phyloP scores from a whole-genome alignment of 805 yeast species.

The Barnettozyma californica region DNA sequence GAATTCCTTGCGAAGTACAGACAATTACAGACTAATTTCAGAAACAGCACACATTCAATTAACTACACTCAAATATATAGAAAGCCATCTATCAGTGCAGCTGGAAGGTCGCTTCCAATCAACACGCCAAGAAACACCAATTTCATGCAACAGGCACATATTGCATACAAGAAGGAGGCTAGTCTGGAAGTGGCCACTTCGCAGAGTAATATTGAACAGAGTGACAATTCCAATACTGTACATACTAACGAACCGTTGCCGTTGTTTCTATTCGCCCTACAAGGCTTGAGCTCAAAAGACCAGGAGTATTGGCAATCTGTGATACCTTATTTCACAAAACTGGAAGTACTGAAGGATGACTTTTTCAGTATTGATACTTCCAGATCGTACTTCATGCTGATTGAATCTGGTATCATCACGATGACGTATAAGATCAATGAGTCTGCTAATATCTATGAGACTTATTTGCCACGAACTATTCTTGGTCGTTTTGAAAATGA shows the following conservation, averaged over 20 bases:
- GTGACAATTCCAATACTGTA: conserved; percentile 6
- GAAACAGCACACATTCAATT: background rate
- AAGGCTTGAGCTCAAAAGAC: conserved; percentile 36
- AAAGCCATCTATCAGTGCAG: conserved; percentile 1
- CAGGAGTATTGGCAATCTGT: conserved; percentile 60
- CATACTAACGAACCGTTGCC: conserved; percentile 36
- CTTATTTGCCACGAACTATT: conserved; percentile 50
- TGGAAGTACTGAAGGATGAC: conserved; percentile 43
- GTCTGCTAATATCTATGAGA: conserved; percentile 31
- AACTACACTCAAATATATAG: conserved; percentile 1
- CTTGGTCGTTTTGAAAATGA: conserved; percentile 38
- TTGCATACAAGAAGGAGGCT: conserved; percentile 27
- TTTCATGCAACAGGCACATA: conserved; percentile 35
- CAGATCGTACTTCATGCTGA: conserved; percentile 42
- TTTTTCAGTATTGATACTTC: conserved; percentile 38
- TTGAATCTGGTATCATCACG: conserved; percentile 52
- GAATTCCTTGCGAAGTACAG: conserved; percentile 52
- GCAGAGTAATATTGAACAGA: background rate
- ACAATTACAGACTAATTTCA: conserved; percentile 23
- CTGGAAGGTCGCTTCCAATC: conserved; percentile 15
- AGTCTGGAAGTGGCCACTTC: conserved; percentile 14
- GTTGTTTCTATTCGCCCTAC: conserved; percentile 39
- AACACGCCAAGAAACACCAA: conserved; percentile 38
- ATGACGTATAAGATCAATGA: conserved; percentile 44
- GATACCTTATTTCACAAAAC: conserved; percentile 50